A percentile compares a stretch with the other conserved stretches of the same genome.
Conservation (phyloP, 768 basidiomycete genomes). For the Chalciporus sphaerocephalus region DNA sequence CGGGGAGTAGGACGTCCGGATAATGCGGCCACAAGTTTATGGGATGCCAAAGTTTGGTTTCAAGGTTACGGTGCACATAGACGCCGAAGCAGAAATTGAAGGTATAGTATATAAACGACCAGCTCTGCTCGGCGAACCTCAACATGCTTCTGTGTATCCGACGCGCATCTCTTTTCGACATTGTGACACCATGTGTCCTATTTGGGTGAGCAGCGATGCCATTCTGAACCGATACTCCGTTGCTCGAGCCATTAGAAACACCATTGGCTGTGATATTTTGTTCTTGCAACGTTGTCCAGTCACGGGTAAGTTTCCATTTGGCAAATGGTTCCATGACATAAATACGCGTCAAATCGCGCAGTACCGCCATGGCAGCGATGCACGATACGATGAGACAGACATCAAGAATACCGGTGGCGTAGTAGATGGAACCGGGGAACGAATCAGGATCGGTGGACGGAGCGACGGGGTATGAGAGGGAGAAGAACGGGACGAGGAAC, state of each 20-base stretch:
- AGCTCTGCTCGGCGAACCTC: constrained; percentile 94
- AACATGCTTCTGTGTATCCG: constrained; percentile 67
- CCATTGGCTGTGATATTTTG: constrained; percentile 23
- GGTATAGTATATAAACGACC: constrained; percentile 79
- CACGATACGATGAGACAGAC: constrained; percentile 75
- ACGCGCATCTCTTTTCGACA: constrained; percentile 46
- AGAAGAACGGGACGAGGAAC: constrained; percentile 62
- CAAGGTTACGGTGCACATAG: constrained; percentile 72
- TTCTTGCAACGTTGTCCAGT: constrained; percentile 35
- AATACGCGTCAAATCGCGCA: constrained; percentile 75
- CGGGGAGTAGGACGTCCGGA: constrained; percentile 79
- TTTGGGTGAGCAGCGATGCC: constrained; percentile 29
- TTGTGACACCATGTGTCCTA: constrained; percentile 16
- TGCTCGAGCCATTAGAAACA: constrained; percentile 21
- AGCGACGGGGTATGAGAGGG: constrained; percentile 64
- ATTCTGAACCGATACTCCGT: constrained; percentile 25
- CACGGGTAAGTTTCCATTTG: constrained; percentile 61
- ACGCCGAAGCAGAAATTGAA: constrained; percentile 73
- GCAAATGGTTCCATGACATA: constrained; percentile 79
- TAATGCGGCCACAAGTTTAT: constrained; percentile 71
- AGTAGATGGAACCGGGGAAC: constrained; percentile 67
- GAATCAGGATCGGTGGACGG: constrained; percentile 62
- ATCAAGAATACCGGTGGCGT: constrained; percentile 71
- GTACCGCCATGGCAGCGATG: constrained; percentile 81
- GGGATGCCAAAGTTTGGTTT: constrained; percentile 61